Base-by-base conservation (phyloP, 2,329 filamentous ascomycete species). In the Curvularia eragrostidis region DNA sequence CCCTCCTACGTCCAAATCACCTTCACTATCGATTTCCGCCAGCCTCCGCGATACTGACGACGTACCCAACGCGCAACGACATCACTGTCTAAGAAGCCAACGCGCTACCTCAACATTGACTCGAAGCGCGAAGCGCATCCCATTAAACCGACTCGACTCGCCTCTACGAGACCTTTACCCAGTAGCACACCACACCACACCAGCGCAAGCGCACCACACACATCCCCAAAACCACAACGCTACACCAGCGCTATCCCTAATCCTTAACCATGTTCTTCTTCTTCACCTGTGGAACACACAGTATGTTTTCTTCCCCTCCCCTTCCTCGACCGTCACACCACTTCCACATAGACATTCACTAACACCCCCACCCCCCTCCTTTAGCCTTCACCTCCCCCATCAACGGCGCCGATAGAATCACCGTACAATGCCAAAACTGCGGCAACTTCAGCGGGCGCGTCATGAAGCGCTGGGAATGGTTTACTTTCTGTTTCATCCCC, bases 401-500 rank as follows among this genome's bases (percentile, higher is more conserved):
- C 52, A 63, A 70, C 44, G 81, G 80, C 62, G 80, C 81, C 64
- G 82, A 83, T 63, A 75, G 82, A 70, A 75, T 84, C 52, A 80
- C 77, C 5, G 79, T 80, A 1, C 80, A 80, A 71, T 84, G 82
- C 63, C 80, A 81, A 65, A 83, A 83, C 70, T 84, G 82, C 69
- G 80, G 81, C 41, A 84, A 84, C 69, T 76, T 76, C 57, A 71
- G 65, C 23, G 80, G 76, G n/a, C 23, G 67, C 28, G 52, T 64
- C 1, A 59, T 59, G 57, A 66, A 66, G 52, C 63, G 62, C 39
- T 64, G 61, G 63, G 73, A 81, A 41, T 92, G 89, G 88, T 93
- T 93, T 71, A 93, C 90, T 5, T 87, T 93, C 70, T 93, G 90
- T 81, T 92, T 90, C 77, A 77, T 92, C 52, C 90, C 90, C 48